Evolutionary conservation across 371 early-diverging fungal species (phyloP).

Genomic region (Mycotypha africana): DNA sequence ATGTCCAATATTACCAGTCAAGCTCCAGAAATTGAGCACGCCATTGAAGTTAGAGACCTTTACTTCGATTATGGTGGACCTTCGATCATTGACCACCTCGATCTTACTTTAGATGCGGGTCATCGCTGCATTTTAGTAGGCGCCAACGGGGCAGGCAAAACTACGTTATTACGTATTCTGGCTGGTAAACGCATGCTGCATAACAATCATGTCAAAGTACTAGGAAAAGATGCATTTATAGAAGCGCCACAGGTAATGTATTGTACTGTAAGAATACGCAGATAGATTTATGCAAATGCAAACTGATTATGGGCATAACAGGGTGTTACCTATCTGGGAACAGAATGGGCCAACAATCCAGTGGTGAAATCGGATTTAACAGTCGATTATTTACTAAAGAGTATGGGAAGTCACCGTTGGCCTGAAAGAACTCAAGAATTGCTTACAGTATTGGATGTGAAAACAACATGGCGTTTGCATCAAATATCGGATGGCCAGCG

Average conservation of each 20-base stretch:
- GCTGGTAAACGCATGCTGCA: constrained; percentile 68
- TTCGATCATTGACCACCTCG: constrained; percentile 49
- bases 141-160: constrained; percentile 67
- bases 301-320: too few species aligned
- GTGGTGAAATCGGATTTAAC: constrained; percentile 56
- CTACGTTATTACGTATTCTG: constrained; percentile 58
- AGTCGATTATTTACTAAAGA: constrained; percentile 63
- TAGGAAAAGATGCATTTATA: constrained; percentile 63
- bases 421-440: constrained; percentile 57
- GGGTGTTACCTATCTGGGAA: constrained; percentile 76
- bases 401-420: constrained; percentile 62
- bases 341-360: constrained; percentile 72
- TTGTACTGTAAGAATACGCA: background rate
- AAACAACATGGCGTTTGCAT: constrained; percentile 71
- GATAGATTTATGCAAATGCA: too few species aligned
- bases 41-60: constrained; percentile 38
- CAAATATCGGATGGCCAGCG: constrained; percentile 69
- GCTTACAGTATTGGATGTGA: constrained; percentile 65
- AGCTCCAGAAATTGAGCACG: too few species aligned
- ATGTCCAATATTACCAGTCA: too few species aligned
- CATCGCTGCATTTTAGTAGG: constrained; percentile 57
- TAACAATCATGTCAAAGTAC: constrained; percentile 47
- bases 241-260: constrained; percentile 44
- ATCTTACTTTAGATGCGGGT: constrained; percentile 47
- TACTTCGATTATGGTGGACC: constrained; percentile 60